Evolutionary conservation across 495 filamentous ascomycete species (phyloP).

Genomic region (Daldinia grandis): DNA sequence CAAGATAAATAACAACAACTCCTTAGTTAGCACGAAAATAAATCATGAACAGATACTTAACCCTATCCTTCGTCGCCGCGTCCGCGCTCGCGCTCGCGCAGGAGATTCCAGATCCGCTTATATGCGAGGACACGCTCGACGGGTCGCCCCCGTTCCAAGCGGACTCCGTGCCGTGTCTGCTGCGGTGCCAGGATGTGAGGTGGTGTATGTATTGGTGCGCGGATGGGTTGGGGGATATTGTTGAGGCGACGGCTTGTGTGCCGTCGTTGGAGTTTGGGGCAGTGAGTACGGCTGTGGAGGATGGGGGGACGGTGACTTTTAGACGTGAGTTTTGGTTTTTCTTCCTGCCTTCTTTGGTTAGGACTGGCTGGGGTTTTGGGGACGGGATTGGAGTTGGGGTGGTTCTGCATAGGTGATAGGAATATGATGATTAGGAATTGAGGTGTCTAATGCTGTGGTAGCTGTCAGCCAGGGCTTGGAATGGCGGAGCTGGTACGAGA

Average conservation of each 20-base stretch:
- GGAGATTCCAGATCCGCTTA: slow-evolving; percentile 17
- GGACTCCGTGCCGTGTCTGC: slow-evolving; percentile 15
- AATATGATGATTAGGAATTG: neutral
- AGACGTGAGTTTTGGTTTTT: slow-evolving; percentile 6
- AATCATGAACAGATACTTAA: neutral
- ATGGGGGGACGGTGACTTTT: neutral
- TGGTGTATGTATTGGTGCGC: slow-evolving; percentile 16
- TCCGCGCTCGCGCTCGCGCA: neutral
- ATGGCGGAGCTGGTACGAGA: slow-evolving; percentile 30
- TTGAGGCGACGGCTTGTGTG: slow-evolving; percentile 19
- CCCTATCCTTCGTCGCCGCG: neutral
- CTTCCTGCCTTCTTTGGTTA: neutral
- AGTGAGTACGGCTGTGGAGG: slow-evolving; percentile 1
- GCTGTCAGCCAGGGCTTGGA: slow-evolving; percentile 11
- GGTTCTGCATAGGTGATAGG: neutral
- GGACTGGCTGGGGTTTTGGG: no score
- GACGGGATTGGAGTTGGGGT: neutral
- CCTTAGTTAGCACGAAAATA: neutral
- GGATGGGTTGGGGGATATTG: slow-evolving; percentile 12
- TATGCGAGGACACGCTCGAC: slow-evolving; percentile 33
- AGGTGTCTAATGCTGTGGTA: slow-evolving; percentile 2
- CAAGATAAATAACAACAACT: no score
- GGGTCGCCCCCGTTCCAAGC: slow-evolving; percentile 10
- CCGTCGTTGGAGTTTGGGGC: slow-evolving; percentile 8
- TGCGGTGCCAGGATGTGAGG: neutral